phyloP scores from a whole-genome alignment of 2,329 filamentous ascomycete genomes.

The Talaromyces albobiverticillius region DNA sequence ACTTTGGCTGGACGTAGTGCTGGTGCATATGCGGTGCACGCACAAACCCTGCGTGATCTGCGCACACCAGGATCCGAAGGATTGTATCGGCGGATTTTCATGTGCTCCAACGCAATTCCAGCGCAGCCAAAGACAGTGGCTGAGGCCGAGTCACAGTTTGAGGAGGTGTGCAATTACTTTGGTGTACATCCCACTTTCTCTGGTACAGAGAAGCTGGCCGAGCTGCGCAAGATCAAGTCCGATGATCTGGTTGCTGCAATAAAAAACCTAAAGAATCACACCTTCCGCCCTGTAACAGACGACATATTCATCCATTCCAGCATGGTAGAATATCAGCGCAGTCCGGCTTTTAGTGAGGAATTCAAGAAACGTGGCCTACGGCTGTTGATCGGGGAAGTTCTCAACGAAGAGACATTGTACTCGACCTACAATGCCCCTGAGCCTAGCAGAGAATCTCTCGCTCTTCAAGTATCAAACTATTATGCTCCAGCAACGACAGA shows the following conservation, averaged over 20 bases:
- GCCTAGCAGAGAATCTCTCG: not conserved
- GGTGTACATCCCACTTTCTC: not conserved
- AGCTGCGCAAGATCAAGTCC: not conserved
- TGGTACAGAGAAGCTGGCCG: not conserved
- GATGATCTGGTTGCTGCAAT: not conserved
- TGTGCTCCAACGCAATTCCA: not conserved
- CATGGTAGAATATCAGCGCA: not conserved
- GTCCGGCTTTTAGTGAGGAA: not conserved
- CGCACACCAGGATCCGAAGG: not conserved
- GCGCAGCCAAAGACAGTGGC: not conserved
- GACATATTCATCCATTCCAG: not conserved
- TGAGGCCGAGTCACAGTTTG: not conserved
- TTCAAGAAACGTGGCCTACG: not conserved
- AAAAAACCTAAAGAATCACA: not conserved
- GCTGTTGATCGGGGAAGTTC: not conserved
- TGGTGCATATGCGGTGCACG: constrained; percentile 45
- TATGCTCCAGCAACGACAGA: not conserved
- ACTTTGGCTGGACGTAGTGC: constrained; percentile 47
- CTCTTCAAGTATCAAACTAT: not conserved
- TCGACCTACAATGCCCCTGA: not conserved
- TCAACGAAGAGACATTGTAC: not conserved
- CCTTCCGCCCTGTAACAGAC: not conserved
- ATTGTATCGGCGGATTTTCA: not conserved
- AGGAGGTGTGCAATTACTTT: not conserved
- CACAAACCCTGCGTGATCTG: constrained; percentile 23